Base-by-base conservation (phyloP, 2,329 filamentous ascomycete species). In the Acephala macrosclerotiorum region DNA sequence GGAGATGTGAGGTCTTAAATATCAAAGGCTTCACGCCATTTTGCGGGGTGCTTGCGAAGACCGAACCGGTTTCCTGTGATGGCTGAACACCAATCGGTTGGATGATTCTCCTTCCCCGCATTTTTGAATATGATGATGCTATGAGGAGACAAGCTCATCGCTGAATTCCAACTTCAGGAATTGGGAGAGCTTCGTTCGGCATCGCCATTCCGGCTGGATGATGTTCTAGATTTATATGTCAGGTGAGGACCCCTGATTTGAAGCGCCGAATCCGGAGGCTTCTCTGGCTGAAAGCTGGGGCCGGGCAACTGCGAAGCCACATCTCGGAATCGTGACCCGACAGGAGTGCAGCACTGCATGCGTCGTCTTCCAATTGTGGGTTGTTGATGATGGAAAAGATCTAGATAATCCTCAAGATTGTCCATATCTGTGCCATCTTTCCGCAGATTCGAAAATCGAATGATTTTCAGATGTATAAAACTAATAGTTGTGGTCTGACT, bases 1-100 rank as follows among this genome's bases (percentile, higher is more conserved):
- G 70, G 70, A 72, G 70, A 72, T 70, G 51, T 60, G 60, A 61
- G 20, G 45, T 49, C 33, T 49, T n/a, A 36, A 65, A 58, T 64
- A 53, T 62, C 60, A 66, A 66, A 57, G 53, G 59, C 58, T 64
- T 68, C 65, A 64, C 58, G 61, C 62, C 64, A 63, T 40, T 67
- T 65, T 65, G 69, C 68, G 70, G 66, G 66, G 68, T 67, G 60
- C 65, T 33, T 20, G 26, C 25, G 25, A 55, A 7, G 18, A 18
- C 20, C 3, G 33, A 55, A 22, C 51, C 51, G 51, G 51, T 55
- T 55, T 35, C 16, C n/a, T 25, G 12, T 53, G 20, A 25, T 9
- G 9, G 3, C 3, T 55, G 18, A 20, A 7, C 33, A 20, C 12
- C 16, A 20, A 16, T 55, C 7, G 20, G 51, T 55, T 55, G 51